Percentiles rank a stretch among this genome's conserved stretches.
Evolutionary conservation across 352 stramenopile genomes (phyloP).

Genomic region (Phytophthora sp.): DNA sequence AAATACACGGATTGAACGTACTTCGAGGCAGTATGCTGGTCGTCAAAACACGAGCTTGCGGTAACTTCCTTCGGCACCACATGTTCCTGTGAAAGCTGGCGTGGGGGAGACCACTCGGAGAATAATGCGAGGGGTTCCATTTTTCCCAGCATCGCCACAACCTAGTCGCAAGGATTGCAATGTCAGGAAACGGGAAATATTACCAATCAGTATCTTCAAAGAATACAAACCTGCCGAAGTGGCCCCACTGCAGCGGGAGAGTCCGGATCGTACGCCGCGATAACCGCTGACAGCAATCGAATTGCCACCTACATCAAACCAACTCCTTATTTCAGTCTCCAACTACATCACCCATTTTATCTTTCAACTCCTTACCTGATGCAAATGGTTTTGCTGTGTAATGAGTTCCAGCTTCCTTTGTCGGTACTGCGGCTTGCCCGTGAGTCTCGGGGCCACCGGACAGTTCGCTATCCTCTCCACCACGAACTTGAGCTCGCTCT

Average conservation of each 20-base stretch:
- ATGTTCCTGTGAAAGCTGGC: conserved; percentile 49
- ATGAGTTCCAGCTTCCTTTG: conserved; percentile 51
- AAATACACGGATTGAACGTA: conserved; percentile 24
- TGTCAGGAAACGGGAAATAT: conserved; percentile 1
- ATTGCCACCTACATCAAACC: conserved; percentile 62
- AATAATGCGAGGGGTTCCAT: conserved; percentile 78
- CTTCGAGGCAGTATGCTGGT: conserved; percentile 56
- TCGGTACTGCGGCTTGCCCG: conserved; percentile 72
- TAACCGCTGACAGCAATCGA: conserved; percentile 59
- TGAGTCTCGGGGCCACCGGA: conserved; percentile 56
- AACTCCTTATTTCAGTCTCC: neutral
- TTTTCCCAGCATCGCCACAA: conserved; percentile 63
- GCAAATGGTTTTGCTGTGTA: conserved; percentile 77
- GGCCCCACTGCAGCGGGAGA: conserved; percentile 52
- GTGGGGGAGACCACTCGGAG: conserved; percentile 76
- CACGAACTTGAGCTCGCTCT: conserved; percentile 89
- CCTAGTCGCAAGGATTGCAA: conserved; percentile 33
- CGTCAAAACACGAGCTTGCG: conserved; percentile 65
- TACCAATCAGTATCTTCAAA: neutral
- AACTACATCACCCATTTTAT: neutral
- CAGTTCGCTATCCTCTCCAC: conserved; percentile 80
- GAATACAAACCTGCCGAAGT: conserved; percentile 61
- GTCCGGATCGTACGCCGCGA: conserved; percentile 63
- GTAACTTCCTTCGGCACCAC: conserved; percentile 53
- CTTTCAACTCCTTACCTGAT: conserved; percentile 56